Conservation (phyloP, 2,329 filamentous ascomycete genomes). For the Epichloe festucae region DNA sequence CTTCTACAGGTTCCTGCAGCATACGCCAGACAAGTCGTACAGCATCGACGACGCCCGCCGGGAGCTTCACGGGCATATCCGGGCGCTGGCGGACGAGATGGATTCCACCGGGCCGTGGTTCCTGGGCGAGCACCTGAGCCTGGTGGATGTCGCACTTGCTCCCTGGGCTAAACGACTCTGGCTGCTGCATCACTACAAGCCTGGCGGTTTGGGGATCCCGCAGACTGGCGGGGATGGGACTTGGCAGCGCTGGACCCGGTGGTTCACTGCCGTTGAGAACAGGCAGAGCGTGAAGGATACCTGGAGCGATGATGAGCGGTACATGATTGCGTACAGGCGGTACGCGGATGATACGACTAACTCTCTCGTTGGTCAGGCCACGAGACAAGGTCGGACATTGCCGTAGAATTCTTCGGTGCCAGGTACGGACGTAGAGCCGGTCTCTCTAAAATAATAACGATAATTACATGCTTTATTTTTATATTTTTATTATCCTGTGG, state of each 20-base stretch:
- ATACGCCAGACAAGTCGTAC: conserved; percentile 35
- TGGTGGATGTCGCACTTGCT: conserved; percentile 59
- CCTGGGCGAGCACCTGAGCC: conserved; percentile 44
- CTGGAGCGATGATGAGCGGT: conserved; percentile 53
- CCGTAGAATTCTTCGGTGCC: conserved; percentile 22
- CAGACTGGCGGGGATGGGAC: conserved; percentile 38
- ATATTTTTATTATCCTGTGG: too few species aligned
- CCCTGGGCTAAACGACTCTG: conserved; percentile 63
- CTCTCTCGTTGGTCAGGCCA: conserved; percentile 48
- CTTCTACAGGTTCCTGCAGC: conserved; percentile 51
- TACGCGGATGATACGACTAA: conserved; percentile 54
- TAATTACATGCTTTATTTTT: too few species aligned
- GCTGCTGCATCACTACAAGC: conserved; percentile 64
- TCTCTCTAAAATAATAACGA: too few species aligned
- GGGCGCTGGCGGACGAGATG: conserved; percentile 50
- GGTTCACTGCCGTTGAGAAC: conserved; percentile 44
- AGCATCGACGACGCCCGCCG: conserved; percentile 38
- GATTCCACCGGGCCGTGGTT: conserved; percentile 48
- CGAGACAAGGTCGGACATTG: conserved; percentile 46
- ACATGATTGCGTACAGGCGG: conserved; percentile 53
- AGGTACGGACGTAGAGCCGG: background rate
- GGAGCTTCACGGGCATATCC: conserved; percentile 46
- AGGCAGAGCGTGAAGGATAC: conserved; percentile 54
- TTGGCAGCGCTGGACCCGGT: conserved; percentile 54
- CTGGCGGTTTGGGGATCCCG: conserved; percentile 36